phyloP scores from a whole-genome alignment of 371 early-diverging fungal species.

The Nosema bombycis region DNA sequence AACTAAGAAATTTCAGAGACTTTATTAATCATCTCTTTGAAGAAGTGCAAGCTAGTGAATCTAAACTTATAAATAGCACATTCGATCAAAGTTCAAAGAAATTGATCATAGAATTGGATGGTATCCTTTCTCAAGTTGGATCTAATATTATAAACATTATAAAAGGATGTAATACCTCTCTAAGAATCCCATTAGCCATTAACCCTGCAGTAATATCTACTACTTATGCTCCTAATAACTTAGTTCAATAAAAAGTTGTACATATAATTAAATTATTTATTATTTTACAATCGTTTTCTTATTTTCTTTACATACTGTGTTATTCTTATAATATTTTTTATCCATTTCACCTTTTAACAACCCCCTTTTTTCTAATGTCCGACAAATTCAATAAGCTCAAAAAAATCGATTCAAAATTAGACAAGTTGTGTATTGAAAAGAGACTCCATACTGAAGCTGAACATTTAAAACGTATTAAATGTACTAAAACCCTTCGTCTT shows the following conservation, averaged over 20 bases:
- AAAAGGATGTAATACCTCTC: neutral
- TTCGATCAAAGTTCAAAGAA: slow-evolving; percentile 19
- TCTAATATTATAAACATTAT: neutral
- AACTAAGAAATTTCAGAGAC: neutral
- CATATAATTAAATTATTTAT: too few relatives aligned
- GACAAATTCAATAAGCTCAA: slow-evolving; percentile 53
- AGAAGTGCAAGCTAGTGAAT: neutral
- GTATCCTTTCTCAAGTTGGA: slow-evolving; percentile 11
- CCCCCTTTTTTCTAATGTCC: too few relatives aligned
- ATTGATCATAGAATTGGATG: slow-evolving; percentile 12
- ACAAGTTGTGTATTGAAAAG: slow-evolving; percentile 52
- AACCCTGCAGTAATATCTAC: neutral
- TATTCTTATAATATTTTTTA: too few relatives aligned
- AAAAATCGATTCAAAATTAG: slow-evolving; percentile 53
- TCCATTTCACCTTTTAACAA: too few relatives aligned
- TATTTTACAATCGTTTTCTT: too few relatives aligned
- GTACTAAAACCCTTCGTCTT: slow-evolving; percentile 56
- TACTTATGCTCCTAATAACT: neutral
- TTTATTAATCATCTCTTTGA: neutral
- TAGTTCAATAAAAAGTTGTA: neutral
- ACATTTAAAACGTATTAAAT: slow-evolving; percentile 64
- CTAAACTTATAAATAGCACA: slow-evolving; percentile 1
- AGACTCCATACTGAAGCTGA: slow-evolving; percentile 63
- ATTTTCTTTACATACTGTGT: too few relatives aligned
- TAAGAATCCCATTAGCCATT: neutral